Evolutionary conservation across 2,329 filamentous ascomycete genomes (phyloP).

Genomic region (Colletotrichum spaethianum): DNA sequence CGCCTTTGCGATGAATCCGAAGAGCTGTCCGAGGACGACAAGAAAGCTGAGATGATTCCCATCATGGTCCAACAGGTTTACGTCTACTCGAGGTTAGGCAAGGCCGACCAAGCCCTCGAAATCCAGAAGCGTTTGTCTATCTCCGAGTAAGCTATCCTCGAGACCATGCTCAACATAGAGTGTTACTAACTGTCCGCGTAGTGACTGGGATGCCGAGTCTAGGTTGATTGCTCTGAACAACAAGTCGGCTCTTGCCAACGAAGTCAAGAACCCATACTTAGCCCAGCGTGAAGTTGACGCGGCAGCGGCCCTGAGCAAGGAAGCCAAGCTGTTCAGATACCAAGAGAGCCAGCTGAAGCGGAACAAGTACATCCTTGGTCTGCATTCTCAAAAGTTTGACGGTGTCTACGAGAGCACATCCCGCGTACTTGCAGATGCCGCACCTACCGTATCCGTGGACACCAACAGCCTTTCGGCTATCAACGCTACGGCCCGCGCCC

Average conservation of each 20-base stretch:
- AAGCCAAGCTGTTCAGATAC: conserved; percentile 79
- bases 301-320: conserved; percentile 64
- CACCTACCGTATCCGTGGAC: conserved; percentile 49
- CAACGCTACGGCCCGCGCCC: conserved; percentile 76
- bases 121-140: conserved; percentile 74
- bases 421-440: conserved; percentile 53
- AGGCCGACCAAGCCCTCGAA: conserved; percentile 74
- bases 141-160: conserved; percentile 66
- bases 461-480: conserved; percentile 62
- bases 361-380: conserved; percentile 75
- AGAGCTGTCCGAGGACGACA: conserved; percentile 81
- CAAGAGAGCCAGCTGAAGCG: conserved; percentile 69
- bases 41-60: conserved; percentile 79
- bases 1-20: conserved; percentile 81
- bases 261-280: conserved; percentile 75
- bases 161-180: neutral
- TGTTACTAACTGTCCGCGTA: conserved; percentile 54
- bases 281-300: conserved; percentile 73
- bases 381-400: conserved; percentile 77
- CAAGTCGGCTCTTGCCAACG: conserved; percentile 57
- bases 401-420: conserved; percentile 70
- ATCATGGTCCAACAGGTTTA: conserved; percentile 85
- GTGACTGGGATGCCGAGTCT: conserved; percentile 77
- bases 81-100: conserved; percentile 77
- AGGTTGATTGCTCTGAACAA: conserved; percentile 79